Percentiles rank a stretch among this genome's conserved stretches.
These are phyloP conservation scores for Lactarius quietus DNA, from an alignment of 768 basidiomycete genomes.

Conservation along the genomic window DNA sequence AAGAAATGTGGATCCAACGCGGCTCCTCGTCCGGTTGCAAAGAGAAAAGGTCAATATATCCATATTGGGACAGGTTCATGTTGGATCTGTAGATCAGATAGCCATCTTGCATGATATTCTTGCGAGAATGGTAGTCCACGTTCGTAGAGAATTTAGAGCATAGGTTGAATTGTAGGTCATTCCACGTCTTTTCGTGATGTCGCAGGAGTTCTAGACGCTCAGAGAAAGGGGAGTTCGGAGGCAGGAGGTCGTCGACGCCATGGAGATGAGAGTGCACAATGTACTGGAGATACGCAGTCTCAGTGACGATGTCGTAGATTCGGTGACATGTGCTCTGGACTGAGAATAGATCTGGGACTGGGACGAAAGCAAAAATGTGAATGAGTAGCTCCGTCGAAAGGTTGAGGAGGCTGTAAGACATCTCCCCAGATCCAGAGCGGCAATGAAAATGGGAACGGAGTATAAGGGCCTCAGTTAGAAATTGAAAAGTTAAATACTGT, in stretches of 20 bases:
- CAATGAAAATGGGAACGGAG: neutral
- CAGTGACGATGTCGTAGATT: constrained; percentile 1
- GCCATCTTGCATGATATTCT: constrained; percentile 8
- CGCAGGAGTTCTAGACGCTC: constrained; percentile 16
- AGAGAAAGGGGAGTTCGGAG: constrained; percentile 3
- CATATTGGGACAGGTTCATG: neutral
- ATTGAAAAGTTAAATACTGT: too few relatives aligned
- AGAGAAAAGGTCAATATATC: constrained; percentile 7
- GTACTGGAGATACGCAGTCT: constrained; percentile 14
- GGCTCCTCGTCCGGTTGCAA: neutral
- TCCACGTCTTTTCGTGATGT: constrained; percentile 16
- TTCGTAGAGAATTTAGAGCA: neutral
- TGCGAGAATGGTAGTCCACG: neutral
- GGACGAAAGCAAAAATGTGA: constrained; percentile 11
- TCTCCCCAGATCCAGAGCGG: neutral
- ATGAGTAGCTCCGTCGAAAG: constrained; percentile 18
- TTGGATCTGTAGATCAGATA: neutral
- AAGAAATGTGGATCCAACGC: neutral
- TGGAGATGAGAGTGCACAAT: constrained; percentile 5
- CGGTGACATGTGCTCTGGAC: constrained; percentile 12
- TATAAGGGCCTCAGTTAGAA: neutral
- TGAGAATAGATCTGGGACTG: constrained; percentile 8
- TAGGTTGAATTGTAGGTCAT: neutral
- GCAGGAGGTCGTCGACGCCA: constrained; percentile 14
- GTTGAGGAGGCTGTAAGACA: neutral